Conservation (phyloP, 2,329 filamentous ascomycete genomes). For the Didymella lethalis region DNA sequence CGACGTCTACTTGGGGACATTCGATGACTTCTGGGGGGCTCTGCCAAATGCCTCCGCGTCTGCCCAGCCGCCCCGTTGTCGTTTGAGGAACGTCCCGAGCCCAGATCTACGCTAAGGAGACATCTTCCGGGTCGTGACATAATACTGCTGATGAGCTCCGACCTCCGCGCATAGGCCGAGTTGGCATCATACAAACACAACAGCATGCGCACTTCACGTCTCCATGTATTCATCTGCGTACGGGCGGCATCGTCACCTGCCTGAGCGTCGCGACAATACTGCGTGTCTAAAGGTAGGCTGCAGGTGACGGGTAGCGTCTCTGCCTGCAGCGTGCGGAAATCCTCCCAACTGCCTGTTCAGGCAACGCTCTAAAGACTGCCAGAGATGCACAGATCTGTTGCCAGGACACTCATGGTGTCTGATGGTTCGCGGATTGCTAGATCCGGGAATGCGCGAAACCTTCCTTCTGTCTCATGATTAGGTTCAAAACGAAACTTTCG, state of each 20-base stretch:
- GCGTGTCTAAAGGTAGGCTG: not conserved
- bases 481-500: constrained; percentile 8
- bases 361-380: not conserved
- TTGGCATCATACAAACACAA: not conserved
- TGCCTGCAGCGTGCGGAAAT: not conserved
- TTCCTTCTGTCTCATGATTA: constrained; percentile 9
- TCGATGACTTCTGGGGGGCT: too few relatives aligned
- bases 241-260: not conserved
- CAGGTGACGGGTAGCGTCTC: not conserved
- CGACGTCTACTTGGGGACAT: not conserved
- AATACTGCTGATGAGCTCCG: constrained; percentile 13
- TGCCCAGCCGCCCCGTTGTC: constrained; percentile 3
- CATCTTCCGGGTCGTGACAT: constrained; percentile 13
- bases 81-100: constrained; percentile 18
- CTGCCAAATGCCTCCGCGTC: not conserved
- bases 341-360: not conserved
- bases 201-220: not conserved
- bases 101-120: constrained; percentile 17
- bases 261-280: not conserved
- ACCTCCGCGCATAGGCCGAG: not conserved
- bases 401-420: not conserved
- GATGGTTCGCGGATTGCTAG: not conserved
- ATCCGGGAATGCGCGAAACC: constrained; percentile 3
- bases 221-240: not conserved
- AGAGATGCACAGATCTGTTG: constrained; percentile 5